A percentile compares a stretch with the other conserved stretches of the same genome.
Conservation (phyloP, 2,329 filamentous ascomycete species). For the Camptophora hylomeconis region DNA sequence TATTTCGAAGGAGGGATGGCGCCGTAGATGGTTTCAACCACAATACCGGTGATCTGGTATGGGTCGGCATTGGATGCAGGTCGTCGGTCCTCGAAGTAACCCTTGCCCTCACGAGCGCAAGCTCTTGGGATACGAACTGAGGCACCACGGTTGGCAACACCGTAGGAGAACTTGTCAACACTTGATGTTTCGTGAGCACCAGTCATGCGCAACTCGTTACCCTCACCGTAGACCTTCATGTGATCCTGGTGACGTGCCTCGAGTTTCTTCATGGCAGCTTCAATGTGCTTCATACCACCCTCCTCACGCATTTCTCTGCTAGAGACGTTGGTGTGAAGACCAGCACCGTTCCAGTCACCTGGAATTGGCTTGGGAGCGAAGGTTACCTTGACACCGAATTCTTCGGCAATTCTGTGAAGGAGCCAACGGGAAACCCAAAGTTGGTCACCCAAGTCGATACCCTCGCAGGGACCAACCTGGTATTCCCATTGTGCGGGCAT, state of each 20-base stretch:
- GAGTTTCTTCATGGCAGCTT: constrained; percentile 72
- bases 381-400: constrained; percentile 92
- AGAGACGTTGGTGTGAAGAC: constrained; percentile 89
- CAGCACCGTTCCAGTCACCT: constrained; percentile 94
- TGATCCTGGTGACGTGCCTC: constrained; percentile 66
- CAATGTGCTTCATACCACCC: constrained; percentile 91
- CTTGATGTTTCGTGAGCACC: constrained; percentile 86
- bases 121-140: constrained; percentile 87
- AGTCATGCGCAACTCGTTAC: constrained; percentile 87
- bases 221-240: constrained; percentile 90
- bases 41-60: constrained; percentile 71
- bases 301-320: constrained; percentile 78
- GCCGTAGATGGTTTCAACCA: constrained; percentile 52
- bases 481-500: constrained; percentile 98
- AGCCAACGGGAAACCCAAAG: constrained; percentile 90
- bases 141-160: constrained; percentile 89
- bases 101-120: constrained; percentile 73
- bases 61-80: constrained; percentile 79
- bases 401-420: constrained; percentile 82
- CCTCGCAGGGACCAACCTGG: constrained; percentile 82
- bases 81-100: constrained; percentile 82
- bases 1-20: constrained; percentile 16
- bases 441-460: constrained; percentile 88
- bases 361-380: constrained; percentile 91
- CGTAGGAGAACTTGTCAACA: constrained; percentile 88